phyloP scores from a whole-genome alignment of 73 alveolate genomes.

The Paramecium primaurelia region DNA sequence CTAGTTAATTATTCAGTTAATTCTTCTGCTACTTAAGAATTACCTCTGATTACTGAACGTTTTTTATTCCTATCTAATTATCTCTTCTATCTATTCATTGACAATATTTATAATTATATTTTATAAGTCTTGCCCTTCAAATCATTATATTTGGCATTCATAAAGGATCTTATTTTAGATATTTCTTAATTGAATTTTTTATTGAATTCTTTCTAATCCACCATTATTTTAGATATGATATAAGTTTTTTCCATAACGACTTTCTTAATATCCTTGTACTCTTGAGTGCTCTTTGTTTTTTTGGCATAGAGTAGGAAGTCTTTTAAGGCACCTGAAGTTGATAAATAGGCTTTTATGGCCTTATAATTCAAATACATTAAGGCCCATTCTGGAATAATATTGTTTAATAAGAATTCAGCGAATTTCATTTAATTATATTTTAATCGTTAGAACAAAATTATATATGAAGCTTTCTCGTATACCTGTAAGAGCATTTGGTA shows the following conservation, averaged over 20 bases:
- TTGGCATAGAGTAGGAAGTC: slow-evolving; percentile 14
- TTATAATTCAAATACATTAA: slow-evolving; percentile 13
- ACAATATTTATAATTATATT: not conserved
- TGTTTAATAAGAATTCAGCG: not conserved
- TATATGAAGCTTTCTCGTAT: not conserved
- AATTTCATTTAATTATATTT: not conserved
- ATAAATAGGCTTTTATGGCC: not conserved
- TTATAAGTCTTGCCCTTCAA: slow-evolving; percentile 10
- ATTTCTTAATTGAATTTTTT: not conserved
- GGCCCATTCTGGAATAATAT: slow-evolving; percentile 36
- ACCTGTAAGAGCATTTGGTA: slow-evolving; percentile 39
- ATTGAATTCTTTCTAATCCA: not conserved
- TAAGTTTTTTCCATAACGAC: not conserved
- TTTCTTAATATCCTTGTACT: not conserved
- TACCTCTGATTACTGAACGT: not conserved
- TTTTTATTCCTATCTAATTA: not conserved
- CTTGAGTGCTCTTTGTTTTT: not conserved
- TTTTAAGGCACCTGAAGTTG: not conserved
- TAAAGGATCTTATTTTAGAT: not conserved
- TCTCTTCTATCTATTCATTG: not conserved
- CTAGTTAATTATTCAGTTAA: not conserved
- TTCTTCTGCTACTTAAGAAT: not conserved
- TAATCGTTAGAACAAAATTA: slow-evolving; percentile 36
- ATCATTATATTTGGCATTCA: not conserved
- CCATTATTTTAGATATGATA: not conserved